Evolutionary conservation across 192 early-diverging fungal species (phyloP).

Genomic region (Coemansia sp.): DNA sequence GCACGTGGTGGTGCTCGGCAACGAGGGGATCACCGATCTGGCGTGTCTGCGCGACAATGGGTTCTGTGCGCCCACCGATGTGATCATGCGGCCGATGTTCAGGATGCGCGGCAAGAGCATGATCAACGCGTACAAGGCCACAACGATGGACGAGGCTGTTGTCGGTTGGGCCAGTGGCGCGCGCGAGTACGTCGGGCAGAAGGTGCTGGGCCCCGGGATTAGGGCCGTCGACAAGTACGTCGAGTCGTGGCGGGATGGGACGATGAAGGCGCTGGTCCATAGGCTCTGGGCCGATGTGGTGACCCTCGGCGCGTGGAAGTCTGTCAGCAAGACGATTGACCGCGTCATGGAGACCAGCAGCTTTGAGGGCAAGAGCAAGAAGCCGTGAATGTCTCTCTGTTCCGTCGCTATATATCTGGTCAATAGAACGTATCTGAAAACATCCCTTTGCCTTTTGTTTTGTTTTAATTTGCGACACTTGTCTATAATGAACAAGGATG

Average conservation of each 20-base stretch:
- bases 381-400: not conserved
- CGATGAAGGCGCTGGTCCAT: constrained; percentile 13
- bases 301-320: constrained; percentile 13
- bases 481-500: too few species aligned
- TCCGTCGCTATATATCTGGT: too few species aligned
- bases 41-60: too few species aligned
- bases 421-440: too few species aligned
- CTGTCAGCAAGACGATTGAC: not conserved
- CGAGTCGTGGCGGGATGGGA: constrained; percentile 32
- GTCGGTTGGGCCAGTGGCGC: constrained; percentile 4
- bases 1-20: constrained; percentile 12
- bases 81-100: not conserved
- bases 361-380: not conserved
- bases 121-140: not conserved
- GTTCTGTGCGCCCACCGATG: not conserved
- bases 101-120: not conserved
- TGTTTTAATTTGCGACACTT: too few species aligned
- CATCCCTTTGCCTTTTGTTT: not conserved
- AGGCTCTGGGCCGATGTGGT: constrained; percentile 15
- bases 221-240: constrained; percentile 10
- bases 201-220: constrained; percentile 11
- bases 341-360: not conserved
- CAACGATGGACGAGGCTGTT: constrained; percentile 18
- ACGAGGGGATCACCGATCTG: constrained; percentile 7
- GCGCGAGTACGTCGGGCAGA: not conserved